Percentiles rank a stretch among this genome's conserved stretches.
Conservation (phyloP, 371 early-diverging fungal species). For the Mucor velutinosus region DNA sequence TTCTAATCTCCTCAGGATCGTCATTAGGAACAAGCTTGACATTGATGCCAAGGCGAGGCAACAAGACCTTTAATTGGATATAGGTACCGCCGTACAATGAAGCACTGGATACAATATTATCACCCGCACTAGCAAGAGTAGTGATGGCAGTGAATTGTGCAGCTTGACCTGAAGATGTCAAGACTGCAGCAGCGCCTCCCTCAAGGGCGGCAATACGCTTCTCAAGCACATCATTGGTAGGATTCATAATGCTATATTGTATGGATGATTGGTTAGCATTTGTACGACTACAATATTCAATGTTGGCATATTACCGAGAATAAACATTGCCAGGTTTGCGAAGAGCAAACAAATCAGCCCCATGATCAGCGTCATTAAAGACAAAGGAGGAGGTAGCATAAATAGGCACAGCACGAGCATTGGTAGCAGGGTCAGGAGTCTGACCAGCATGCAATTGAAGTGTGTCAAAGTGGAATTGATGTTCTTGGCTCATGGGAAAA, state of each 20-base stretch:
- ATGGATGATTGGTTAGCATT: not conserved
- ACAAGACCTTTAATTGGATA: slow-evolving; percentile 81
- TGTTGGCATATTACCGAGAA: not conserved
- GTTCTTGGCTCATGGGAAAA: slow-evolving; percentile 12
- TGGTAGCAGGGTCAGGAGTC: slow-evolving; percentile 59
- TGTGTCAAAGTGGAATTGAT: slow-evolving; percentile 72
- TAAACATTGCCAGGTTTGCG: not conserved
- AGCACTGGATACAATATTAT: slow-evolving; percentile 81
- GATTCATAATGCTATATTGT: slow-evolving; percentile 51
- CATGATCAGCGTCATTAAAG: slow-evolving; percentile 33
- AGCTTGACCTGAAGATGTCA: slow-evolving; percentile 60
- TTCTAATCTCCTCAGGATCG: slow-evolving; percentile 56
- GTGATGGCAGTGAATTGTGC: slow-evolving; percentile 80
- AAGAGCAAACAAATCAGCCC: slow-evolving; percentile 56
- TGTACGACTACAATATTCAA: not conserved
- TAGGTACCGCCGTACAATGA: slow-evolving; percentile 85
- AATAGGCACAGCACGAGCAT: slow-evolving; percentile 85
- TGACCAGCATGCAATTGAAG: slow-evolving; percentile 91
- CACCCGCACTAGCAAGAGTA: slow-evolving; percentile 71
- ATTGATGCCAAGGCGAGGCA: slow-evolving; percentile 79
- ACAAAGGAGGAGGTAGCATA: slow-evolving; percentile 80
- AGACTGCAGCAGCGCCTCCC: slow-evolving; percentile 67
- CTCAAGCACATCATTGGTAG: slow-evolving; percentile 85
- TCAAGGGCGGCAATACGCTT: slow-evolving; percentile 86
- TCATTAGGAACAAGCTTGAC: slow-evolving; percentile 75